Percentiles rank a stretch among this genome's conserved stretches.
phyloP scores from a whole-genome alignment of 768 basidiomycete genomes.

The Stropharia rugosoannulata region DNA sequence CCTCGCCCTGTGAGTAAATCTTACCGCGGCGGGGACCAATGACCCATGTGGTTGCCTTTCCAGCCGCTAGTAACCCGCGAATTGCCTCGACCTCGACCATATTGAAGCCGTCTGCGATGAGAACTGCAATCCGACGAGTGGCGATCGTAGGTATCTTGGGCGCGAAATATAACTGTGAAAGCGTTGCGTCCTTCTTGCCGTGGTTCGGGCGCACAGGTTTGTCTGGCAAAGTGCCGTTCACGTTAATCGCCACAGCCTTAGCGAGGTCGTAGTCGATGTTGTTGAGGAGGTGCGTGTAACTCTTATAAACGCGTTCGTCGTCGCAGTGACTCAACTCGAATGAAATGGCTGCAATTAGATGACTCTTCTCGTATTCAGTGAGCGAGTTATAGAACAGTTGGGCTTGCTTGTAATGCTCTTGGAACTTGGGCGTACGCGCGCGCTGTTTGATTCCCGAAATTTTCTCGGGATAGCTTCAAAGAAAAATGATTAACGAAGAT shows the following conservation, averaged over 20 bases:
- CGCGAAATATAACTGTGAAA: slow-evolving; percentile 59
- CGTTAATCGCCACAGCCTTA: slow-evolving; percentile 59
- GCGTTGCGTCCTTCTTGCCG: slow-evolving; percentile 49
- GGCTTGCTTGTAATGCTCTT: slow-evolving; percentile 75
- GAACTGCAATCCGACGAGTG: slow-evolving; percentile 73
- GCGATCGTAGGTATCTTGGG: slow-evolving; percentile 59
- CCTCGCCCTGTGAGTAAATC: slow-evolving; percentile 32
- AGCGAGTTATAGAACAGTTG: slow-evolving; percentile 87
- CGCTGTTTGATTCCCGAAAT: slow-evolving; percentile 56
- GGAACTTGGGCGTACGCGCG: slow-evolving; percentile 70
- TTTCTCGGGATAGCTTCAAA: slow-evolving; percentile 19
- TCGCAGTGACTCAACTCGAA: slow-evolving; percentile 89
- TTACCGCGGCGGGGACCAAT: slow-evolving; percentile 70
- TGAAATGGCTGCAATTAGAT: slow-evolving; percentile 66
- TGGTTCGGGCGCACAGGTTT: slow-evolving; percentile 52
- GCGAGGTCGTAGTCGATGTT: slow-evolving; percentile 77
- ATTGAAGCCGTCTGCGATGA: slow-evolving; percentile 77
- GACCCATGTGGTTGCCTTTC: slow-evolving; percentile 58
- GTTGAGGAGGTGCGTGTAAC: slow-evolving; percentile 66
- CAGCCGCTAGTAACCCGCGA: slow-evolving; percentile 48
- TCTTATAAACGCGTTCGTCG: slow-evolving; percentile 67
- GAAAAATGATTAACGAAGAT: not conserved
- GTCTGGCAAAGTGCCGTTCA: slow-evolving; percentile 60
- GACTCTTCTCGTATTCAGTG: slow-evolving; percentile 61
- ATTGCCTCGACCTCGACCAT: slow-evolving; percentile 56